Conservation (phyloP, 331 rosid species). For the Arachis monticola region DNA sequence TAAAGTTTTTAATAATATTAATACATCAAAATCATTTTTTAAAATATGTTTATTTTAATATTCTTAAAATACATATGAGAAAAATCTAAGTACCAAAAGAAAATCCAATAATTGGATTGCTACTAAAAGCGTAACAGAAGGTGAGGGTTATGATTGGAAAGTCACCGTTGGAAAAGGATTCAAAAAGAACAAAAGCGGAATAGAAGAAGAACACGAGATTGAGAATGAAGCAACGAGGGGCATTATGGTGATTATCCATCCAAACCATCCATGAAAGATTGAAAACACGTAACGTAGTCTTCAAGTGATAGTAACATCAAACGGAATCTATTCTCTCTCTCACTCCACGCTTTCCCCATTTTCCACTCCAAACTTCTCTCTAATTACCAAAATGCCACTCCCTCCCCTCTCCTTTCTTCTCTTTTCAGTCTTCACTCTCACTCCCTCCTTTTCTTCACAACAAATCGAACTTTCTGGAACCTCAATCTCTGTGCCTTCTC, state of each 20-base stretch:
- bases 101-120: not conserved
- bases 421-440: not conserved
- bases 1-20: too few relatives aligned
- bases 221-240: conserved; percentile 8
- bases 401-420: not conserved
- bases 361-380: conserved; percentile 26
- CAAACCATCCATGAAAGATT: not conserved
- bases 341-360: conserved; percentile 37
- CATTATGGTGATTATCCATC: conserved; percentile 44
- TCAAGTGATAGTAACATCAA: conserved; percentile 49
- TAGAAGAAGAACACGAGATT: too few relatives aligned
- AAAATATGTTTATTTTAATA: too few relatives aligned
- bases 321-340: conserved; percentile 24
- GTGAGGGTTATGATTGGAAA: conserved; percentile 28
- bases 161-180: conserved; percentile 5
- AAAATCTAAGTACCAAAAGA: too few relatives aligned
- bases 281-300: conserved; percentile 43
- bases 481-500: conserved; percentile 13
- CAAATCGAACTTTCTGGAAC: conserved; percentile 22
- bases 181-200: conserved; percentile 2
- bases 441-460: not conserved
- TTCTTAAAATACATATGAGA: too few relatives aligned
- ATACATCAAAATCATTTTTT: too few relatives aligned
- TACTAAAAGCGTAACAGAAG: not conserved
- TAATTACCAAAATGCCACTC: conserved; percentile 37